Evolutionary conservation across 768 basidiomycete genomes (phyloP).

Genomic region (Mycena galericulata): DNA sequence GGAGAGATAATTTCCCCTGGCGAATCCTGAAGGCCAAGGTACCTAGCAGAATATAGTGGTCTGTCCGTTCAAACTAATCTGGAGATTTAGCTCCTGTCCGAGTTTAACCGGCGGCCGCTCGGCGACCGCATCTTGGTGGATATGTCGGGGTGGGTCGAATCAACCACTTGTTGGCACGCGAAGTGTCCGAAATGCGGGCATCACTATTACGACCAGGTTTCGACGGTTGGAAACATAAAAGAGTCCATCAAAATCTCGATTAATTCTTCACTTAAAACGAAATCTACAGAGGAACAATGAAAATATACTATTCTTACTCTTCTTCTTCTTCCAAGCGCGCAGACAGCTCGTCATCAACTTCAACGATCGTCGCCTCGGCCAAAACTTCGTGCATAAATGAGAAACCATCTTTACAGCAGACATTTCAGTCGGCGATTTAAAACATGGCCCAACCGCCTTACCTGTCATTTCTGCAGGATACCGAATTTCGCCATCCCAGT

Average conservation of each 20-base stretch:
- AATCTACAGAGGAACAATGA: too few species aligned
- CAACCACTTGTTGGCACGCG: conserved; percentile 53
- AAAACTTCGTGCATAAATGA: conserved; percentile 6
- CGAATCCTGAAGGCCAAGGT: conserved; percentile 54
- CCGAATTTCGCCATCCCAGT: conserved; percentile 22
- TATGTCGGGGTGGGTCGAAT: conserved; percentile 59
- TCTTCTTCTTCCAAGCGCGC: too few species aligned
- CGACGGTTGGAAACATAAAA: conserved; percentile 48
- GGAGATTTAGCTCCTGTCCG: conserved; percentile 32
- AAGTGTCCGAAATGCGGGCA: conserved; percentile 51
- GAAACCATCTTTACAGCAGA: not conserved
- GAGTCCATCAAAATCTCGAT: conserved; percentile 38
- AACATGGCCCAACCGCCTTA: not conserved
- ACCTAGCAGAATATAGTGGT: too few species aligned
- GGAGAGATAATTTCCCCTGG: conserved; percentile 53
- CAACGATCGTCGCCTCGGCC: conserved; percentile 12
- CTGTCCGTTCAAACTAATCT: not conserved
- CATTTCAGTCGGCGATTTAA: not conserved
- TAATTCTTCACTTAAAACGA: not conserved
- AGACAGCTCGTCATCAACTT: conserved; percentile 3
- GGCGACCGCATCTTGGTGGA: conserved; percentile 54
- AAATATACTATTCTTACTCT: too few species aligned
- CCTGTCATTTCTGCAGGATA: conserved; percentile 13
- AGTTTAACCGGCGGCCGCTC: conserved; percentile 53
- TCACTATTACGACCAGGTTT: conserved; percentile 50